A percentile compares a stretch with the other conserved stretches of the same genome.
These are phyloP conservation scores for Trichoderma sp. DNA, from an alignment of 2,329 filamentous ascomycete species.

Conservation along the genomic window DNA sequence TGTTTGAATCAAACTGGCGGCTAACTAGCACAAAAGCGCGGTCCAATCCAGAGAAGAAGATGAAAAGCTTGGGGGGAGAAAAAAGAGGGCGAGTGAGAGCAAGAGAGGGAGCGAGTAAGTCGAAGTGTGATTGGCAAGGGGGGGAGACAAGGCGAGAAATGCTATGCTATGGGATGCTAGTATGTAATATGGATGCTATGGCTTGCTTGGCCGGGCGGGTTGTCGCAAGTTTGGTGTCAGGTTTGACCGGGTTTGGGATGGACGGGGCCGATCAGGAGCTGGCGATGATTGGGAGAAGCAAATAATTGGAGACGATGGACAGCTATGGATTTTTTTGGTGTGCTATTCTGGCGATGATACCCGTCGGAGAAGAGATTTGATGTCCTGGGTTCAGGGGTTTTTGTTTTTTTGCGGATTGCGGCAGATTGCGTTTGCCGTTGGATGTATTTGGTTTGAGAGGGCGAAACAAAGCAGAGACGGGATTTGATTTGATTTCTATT, in stretches of 20 bases:
- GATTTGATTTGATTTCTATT: neutral
- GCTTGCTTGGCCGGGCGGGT: neutral
- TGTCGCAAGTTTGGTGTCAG: constrained; percentile 19
- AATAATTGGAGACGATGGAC: constrained; percentile 6
- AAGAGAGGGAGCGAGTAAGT: constrained; percentile 4
- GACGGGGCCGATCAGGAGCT: neutral
- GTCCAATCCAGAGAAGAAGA: neutral
- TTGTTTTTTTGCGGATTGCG: neutral
- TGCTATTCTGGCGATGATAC: neutral
- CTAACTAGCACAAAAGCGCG: neutral
- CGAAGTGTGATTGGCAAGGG: constrained; percentile 3
- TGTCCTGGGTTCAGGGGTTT: neutral
- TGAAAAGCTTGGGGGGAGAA: neutral
- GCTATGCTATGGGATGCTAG: neutral
- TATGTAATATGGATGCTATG: neutral
- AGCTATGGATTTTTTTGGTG: neutral
- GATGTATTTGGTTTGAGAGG: neutral
- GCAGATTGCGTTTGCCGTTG: neutral
- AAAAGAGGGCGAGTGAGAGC: neutral
- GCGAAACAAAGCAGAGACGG: neutral
- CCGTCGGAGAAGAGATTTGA: neutral
- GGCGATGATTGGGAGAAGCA: neutral
- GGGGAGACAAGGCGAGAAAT: neutral
- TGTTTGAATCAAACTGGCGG: neutral
- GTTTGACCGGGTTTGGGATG: constrained; percentile 2